A percentile compares a stretch with the other conserved stretches of the same genome.
Conservation (phyloP, 164 flowering plant genomes). For the Malania oleifera region DNA sequence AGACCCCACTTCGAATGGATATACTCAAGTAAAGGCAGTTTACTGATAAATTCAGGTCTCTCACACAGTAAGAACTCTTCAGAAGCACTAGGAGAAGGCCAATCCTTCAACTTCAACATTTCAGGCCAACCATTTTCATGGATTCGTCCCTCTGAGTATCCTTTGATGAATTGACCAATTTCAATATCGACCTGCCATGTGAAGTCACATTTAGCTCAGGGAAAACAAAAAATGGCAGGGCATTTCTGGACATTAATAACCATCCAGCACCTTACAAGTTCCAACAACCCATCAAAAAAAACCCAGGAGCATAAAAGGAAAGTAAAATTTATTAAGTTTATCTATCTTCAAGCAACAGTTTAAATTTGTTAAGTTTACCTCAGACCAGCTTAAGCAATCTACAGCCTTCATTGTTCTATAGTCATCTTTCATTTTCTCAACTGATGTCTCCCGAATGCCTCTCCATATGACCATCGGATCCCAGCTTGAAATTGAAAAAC, state of each 20-base stretch:
- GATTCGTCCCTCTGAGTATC: conserved; percentile 71
- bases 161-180: conserved; percentile 72
- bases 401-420: conserved; percentile 64
- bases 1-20: conserved; percentile 96
- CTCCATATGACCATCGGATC: conserved; percentile 76
- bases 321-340: no score
- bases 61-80: conserved; percentile 87
- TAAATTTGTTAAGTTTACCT: conserved; percentile 41
- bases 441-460: conserved; percentile 60
- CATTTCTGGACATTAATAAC: neutral
- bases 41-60: conserved; percentile 82
- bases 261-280: no score
- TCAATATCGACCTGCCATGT: conserved; percentile 69
- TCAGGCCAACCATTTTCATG: conserved; percentile 62
- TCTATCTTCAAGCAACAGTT: neutral
- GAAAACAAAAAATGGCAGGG: neutral
- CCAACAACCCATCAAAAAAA: no score
- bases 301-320: no score
- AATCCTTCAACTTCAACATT: conserved; percentile 78
- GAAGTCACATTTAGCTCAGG: conserved; percentile 2
- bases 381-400: conserved; percentile 68
- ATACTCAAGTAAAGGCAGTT: conserved; percentile 81
- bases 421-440: conserved; percentile 58
- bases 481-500: conserved; percentile 55
- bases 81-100: conserved; percentile 83